A percentile compares a stretch with the other conserved stretches of the same genome.
These are phyloP conservation scores for Pichia pseudocactophila DNA, from an alignment of 805 yeast genomes.

Conservation along the genomic window DNA sequence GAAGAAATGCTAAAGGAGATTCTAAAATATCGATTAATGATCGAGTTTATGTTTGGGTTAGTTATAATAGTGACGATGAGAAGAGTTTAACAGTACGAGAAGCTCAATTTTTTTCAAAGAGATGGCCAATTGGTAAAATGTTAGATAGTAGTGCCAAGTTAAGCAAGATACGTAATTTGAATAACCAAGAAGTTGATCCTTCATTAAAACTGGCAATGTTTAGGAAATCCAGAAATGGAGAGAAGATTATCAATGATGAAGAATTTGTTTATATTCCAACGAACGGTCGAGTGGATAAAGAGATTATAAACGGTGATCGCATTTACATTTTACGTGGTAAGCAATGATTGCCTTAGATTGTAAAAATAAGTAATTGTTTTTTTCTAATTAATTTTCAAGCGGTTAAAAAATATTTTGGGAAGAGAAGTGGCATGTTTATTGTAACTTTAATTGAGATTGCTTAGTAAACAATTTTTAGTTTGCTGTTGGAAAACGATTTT, in stretches of 20 bases:
- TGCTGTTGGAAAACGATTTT: too few species aligned
- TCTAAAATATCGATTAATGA: constrained; percentile 33
- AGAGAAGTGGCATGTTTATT: too few species aligned
- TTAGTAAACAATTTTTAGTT: too few species aligned
- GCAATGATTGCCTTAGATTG: too few species aligned
- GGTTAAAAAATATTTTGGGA: too few species aligned
- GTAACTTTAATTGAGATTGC: too few species aligned
- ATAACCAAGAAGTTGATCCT: constrained; percentile 36
- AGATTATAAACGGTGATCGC: constrained; percentile 40
- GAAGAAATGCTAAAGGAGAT: constrained; percentile 46
- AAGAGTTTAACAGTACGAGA: constrained; percentile 2
- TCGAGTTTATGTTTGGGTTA: constrained; percentile 41
- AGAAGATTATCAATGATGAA: constrained; percentile 10
- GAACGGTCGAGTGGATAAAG: constrained; percentile 32
- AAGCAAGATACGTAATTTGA: constrained; percentile 39
- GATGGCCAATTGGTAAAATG: constrained; percentile 54
- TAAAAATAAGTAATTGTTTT: too few species aligned
- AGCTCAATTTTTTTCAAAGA: constrained; percentile 39
- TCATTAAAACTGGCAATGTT: constrained; percentile 41
- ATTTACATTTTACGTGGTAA: constrained; percentile 46
- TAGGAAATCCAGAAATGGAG: constrained; percentile 23
- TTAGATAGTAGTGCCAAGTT: constrained; percentile 43
- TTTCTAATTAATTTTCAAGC: too few species aligned
- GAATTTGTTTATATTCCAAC: constrained; percentile 26
- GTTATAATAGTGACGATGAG: constrained; percentile 30